Base-by-base conservation (phyloP, 805 yeast genomes). In the Blastobotrys mokoenaii region DNA sequence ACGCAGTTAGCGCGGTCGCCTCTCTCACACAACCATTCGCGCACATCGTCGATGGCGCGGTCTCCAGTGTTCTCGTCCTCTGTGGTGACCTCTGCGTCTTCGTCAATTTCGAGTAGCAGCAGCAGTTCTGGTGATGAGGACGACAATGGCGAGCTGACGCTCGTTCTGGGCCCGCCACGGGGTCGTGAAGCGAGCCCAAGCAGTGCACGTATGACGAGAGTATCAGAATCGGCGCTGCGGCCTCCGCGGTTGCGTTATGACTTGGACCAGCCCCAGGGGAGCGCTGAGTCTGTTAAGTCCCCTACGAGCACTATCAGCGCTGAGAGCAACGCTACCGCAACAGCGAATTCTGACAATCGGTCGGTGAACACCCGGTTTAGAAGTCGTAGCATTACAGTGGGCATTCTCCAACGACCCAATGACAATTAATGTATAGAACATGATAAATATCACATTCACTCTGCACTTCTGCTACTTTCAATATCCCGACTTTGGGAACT, bases 131-230 rank as follows among this genome's bases (percentile, higher is more conserved):
- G 44, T 30, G 53, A 46, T 16, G 50, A 46, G 14, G 51, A 45
- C 22, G 50, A 49, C 29, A 46, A 45, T 29, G 57, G 59, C 16
- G 59, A 55, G 38, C 27, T 55, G 44, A 54, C 57, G 2, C 45
- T 55, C 18, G 53, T 51, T 5, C 38, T 54, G 40, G 56, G 55
- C 8, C 58, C 56, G 34, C 25, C 35, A 4, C n/a, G 43, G 27
- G 43, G 22, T 14, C 29, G 17, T 10, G 14, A 14, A 9, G 7
- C 38, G 16, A 34, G 22, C 16, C 34, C n/a, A 5, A 11, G 34
- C 15, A 11, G 34, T 10, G 15, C 15, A 6, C 31, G 30, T 18
- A 7, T 20, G 40, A 22, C 15, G 31, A 38, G 16, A 18, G 31
- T 6, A 8, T 11, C 31, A 27, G 37, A 17, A 9, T 35, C 44